Evolutionary conservation across 2,329 filamentous ascomycete species (phyloP), one percentile per base, ranked within the genome.

Genomic region (Colletotrichum spaethianum): DNA sequence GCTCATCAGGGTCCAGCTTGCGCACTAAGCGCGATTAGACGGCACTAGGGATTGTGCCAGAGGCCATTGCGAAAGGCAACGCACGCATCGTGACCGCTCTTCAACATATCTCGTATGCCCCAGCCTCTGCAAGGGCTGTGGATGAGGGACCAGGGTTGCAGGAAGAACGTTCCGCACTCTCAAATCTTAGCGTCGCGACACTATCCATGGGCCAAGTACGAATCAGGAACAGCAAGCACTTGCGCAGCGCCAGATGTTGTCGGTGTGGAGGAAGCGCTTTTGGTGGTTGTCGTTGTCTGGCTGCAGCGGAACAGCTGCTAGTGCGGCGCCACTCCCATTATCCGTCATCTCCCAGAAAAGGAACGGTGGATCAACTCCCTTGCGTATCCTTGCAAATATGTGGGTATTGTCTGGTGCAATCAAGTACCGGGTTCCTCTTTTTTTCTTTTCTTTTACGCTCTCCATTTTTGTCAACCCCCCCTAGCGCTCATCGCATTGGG

Each of bases 341-440:
- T 70, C 73, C 73, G 66, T 74, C 73, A 74, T 74, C 73, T 74
- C 70, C 70, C 63, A 63, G 65, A 69, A 74, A 73, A 67, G 70
- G 62, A 74, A 70, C 61, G 64, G 66, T 70, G 73, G 61, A 60
- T 63, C 69, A 70, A 23, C 40, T 65, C 70, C 65, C 52, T 66
- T 72, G 70, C 31, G n/a, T 26, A 70, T 48, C 67, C 67, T 65
- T 57, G 67, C 56, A 46, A 36, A 9, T 33, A 18, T 55, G 52
- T 62, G 72, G 60, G 44, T 65, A 46, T 50, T 48, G 38, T 44
- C 28, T 72, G 63, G 68, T 68, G 64, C 68, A 67, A 65, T 63
- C 70, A 73, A 74, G 73, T 74, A 73, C 73, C 73, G 70, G 69
- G 66, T 63, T 60, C 65, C 70, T 69, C 65, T 69, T 60, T 55